Evolutionary conservation across 176 grass and related monocot genomes (phyloP).

Genomic region (Musa acuminata): DNA sequence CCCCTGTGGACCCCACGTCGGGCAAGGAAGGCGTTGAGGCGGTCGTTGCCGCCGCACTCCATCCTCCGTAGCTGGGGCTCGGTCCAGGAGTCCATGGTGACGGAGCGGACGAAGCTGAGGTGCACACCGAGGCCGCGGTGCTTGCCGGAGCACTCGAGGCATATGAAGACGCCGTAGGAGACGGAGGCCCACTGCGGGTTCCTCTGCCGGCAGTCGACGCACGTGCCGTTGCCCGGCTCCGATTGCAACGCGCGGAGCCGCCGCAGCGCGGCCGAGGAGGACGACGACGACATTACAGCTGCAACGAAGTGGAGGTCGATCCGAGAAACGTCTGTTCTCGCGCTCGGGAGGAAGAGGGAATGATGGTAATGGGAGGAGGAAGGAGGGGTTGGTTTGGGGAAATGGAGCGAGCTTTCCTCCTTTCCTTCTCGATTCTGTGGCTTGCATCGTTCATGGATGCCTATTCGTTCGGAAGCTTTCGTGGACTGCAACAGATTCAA

Average conservation of each 20-base stretch:
- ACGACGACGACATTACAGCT: too few species aligned
- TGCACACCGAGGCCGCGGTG: slow-evolving; percentile 5
- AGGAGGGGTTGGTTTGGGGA: too few species aligned
- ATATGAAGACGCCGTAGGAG: slow-evolving; percentile 8
- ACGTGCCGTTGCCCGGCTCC: slow-evolving; percentile 1
- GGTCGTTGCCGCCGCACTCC: background rate
- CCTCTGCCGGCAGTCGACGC: slow-evolving; percentile 2
- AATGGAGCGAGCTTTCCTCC: too few species aligned
- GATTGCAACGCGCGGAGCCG: slow-evolving; percentile 1
- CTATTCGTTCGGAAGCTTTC: too few species aligned
- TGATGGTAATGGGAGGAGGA: too few species aligned
- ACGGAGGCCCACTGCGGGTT: slow-evolving; percentile 9
- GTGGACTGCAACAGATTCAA: too few species aligned
- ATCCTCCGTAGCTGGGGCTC: slow-evolving; percentile 6
- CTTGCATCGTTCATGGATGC: too few species aligned
- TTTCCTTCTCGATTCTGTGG: too few species aligned
- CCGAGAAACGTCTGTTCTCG: too few species aligned
- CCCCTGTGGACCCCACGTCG: background rate
- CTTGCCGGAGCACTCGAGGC: slow-evolving; percentile 13
- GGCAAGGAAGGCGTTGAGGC: slow-evolving; percentile 7
- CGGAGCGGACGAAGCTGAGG: slow-evolving; percentile 9
- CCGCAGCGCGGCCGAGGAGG: background rate
- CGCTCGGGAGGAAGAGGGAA: too few species aligned
- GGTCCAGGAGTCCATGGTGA: slow-evolving; percentile 16
- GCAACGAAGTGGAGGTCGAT: too few species aligned